Evolutionary conservation across 2,329 filamentous ascomycete genomes (phyloP).

Genomic region (Colletotrichum somersetense): DNA sequence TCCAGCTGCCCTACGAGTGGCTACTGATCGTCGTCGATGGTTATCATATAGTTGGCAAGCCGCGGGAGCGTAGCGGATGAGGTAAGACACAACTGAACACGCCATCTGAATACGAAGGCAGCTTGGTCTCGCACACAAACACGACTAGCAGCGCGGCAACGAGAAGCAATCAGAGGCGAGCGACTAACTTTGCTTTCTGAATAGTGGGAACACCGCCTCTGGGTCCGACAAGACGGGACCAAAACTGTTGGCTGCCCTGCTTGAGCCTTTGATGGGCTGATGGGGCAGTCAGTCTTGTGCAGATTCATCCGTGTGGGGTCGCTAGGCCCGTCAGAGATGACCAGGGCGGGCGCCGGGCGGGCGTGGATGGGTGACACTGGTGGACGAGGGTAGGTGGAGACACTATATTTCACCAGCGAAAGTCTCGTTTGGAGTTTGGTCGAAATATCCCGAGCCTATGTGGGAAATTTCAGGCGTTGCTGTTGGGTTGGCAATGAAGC

Average conservation of each 20-base stretch:
- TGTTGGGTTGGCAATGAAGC: constrained; percentile 30
- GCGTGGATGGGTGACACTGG: constrained; percentile 15
- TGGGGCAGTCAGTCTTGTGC: constrained; percentile 35
- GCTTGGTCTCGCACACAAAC: background rate
- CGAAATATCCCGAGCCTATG: constrained; percentile 38
- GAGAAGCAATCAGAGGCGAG: constrained; percentile 29
- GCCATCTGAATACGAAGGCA: constrained; percentile 22
- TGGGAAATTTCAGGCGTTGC: constrained; percentile 38
- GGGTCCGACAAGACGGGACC: constrained; percentile 4
- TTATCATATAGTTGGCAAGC: constrained; percentile 18
- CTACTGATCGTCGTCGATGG: constrained; percentile 34
- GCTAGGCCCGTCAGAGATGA: constrained; percentile 28
- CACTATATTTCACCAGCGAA: constrained; percentile 39
- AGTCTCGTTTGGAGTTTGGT: constrained; percentile 39
- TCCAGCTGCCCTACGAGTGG: constrained; percentile 36
- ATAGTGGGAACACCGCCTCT: constrained; percentile 8
- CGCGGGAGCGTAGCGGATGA: constrained; percentile 4
- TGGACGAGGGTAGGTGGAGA: constrained; percentile 29
- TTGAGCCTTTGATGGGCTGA: constrained; percentile 22
- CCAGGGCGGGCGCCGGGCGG: constrained; percentile 19
- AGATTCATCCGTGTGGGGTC: constrained; percentile 39
- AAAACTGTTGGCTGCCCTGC: constrained; percentile 3
- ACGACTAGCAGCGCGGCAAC: constrained; percentile 23
- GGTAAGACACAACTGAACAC: constrained; percentile 27
- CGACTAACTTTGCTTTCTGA: background rate